Evolutionary conservation across 176 grass and related monocot species (phyloP), one percentile per base, ranked within the genome.

Genomic region (Carex littledalei): DNA sequence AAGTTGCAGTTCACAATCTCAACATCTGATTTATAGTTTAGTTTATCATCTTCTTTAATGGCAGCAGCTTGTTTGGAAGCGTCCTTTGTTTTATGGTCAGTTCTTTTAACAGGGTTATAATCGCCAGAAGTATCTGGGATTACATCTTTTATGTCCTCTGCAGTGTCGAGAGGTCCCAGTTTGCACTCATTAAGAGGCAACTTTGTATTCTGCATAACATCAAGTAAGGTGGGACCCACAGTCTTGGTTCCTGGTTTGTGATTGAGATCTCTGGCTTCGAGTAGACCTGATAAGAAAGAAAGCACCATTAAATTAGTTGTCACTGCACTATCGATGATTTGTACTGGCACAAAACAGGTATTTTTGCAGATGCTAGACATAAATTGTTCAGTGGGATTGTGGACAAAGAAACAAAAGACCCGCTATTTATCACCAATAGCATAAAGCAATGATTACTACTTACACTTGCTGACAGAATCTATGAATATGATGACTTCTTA

Each of bases 1-100:
- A 32, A 55, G 73, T 22, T 55, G 45, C 4, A n/a, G 22, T 3
- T 13, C 21, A 77, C 73, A 16, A 14, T 29, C 72, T 15, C 21
- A 8, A 4, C 47, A 76, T 76, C 72, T 26, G 49, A 54, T 76
- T 53, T 53, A 76, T 22, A 18, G 43, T 76, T 76, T 76, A 54
- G 21, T 53, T 76, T 52, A 76, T 26, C 72, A 76, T 54, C 72
- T 53, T 76, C 72, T 76, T 76, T 54, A 12, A 53, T 76, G 43
- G 29, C 16, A 26, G 21, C 22, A 76, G 45, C 6, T 26, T 22
- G 49, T 53, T 21, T 31, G 13, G 20, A 16, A 32, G 73, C 6
- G 6, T 17, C 73, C 54, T 15, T 54, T 22, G 3, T 77, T 55
- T 77, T 77, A 55, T 29, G 2, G 7, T 77, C 49, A 77, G 73